A percentile compares a stretch with the other conserved stretches of the same genome.
phyloP scores from a whole-genome alignment of 768 basidiomycete species.

The Pleurotus pulmonarius region DNA sequence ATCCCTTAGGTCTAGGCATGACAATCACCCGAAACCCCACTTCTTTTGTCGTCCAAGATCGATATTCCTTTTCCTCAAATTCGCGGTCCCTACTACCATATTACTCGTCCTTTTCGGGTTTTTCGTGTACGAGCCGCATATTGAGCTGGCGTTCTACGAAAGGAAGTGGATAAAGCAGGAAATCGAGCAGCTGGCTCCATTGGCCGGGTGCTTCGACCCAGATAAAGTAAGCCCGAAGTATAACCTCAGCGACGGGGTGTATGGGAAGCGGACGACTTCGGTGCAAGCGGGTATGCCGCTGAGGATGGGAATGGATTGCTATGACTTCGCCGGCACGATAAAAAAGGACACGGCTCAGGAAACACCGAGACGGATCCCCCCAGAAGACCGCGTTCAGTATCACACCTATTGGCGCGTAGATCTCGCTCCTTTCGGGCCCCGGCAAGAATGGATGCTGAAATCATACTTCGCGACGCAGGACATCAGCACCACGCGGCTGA shows the following conservation, averaged over 20 bases:
- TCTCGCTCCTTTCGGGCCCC: conserved; percentile 71
- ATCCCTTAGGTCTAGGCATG: conserved; percentile 23
- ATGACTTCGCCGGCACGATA: conserved; percentile 87
- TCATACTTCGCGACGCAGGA: conserved; percentile 95
- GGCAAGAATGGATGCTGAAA: conserved; percentile 90
- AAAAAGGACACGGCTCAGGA: conserved; percentile 23
- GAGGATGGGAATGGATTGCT: conserved; percentile 84
- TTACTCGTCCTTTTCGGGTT: conserved; percentile 43
- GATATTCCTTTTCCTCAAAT: conserved; percentile 37
- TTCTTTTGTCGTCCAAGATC: conserved; percentile 31
- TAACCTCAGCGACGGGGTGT: conserved; percentile 61
- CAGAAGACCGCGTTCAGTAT: conserved; percentile 57
- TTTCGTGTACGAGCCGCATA: conserved; percentile 74
- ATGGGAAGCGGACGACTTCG: conserved; percentile 61
- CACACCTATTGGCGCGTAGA: conserved; percentile 96
- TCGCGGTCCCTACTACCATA: conserved; percentile 32
- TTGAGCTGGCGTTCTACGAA: conserved; percentile 80
- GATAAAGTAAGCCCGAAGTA: conserved; percentile 59
- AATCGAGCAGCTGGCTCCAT: conserved; percentile 58
- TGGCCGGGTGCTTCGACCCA: conserved; percentile 74
- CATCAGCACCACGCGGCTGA: conserved; percentile 50
- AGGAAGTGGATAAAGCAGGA: conserved; percentile 72
- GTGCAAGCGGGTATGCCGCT: conserved; percentile 81
- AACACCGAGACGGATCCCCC: conserved; percentile 19
- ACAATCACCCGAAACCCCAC: conserved; percentile 13